A percentile compares a stretch with the other conserved stretches of the same genome.
These are phyloP conservation scores for Ilyonectria mors-panacis DNA, from an alignment of 2,329 filamentous ascomycete species.

Conservation along the genomic window DNA sequence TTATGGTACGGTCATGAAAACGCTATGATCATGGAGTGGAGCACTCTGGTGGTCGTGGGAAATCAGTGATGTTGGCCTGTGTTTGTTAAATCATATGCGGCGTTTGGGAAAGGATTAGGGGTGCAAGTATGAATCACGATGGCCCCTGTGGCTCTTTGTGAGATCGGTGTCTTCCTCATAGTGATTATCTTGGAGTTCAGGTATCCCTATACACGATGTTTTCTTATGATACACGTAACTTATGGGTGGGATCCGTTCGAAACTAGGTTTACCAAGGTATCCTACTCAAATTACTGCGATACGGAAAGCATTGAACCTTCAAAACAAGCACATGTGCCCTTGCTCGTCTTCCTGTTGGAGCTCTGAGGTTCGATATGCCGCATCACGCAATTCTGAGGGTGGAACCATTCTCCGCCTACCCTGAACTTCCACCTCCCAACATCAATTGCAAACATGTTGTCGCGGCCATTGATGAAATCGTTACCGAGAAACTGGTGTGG, in stretches of 20 bases:
- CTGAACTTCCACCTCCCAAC: conserved; percentile 15
- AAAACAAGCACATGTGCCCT: too few species aligned
- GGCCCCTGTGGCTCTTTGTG: background rate
- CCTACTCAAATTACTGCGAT: background rate
- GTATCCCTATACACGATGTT: background rate
- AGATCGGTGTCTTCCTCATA: background rate
- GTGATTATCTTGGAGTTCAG: conserved; percentile 7
- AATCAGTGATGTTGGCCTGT: conserved; percentile 6
- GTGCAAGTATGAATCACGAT: background rate
- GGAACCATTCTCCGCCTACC: conserved; percentile 20
- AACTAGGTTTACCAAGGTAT: background rate
- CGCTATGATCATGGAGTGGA: conserved; percentile 34
- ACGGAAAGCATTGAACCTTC: background rate
- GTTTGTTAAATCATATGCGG: conserved; percentile 27
- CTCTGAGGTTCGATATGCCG: conserved; percentile 3
- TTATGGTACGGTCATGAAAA: conserved; percentile 16
- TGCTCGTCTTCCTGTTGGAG: background rate
- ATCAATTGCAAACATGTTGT: conserved; percentile 33
- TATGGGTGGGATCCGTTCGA: background rate
- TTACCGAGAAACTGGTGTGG: background rate
- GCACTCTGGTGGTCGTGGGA: conserved; percentile 18
- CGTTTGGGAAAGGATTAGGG: conserved; percentile 22
- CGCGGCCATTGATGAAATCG: conserved; percentile 26
- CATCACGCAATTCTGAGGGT: conserved; percentile 27
- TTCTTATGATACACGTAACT: too few species aligned